phyloP scores from a whole-genome alignment of 2,329 filamentous ascomycete genomes.

The Pyricularia sp. region DNA sequence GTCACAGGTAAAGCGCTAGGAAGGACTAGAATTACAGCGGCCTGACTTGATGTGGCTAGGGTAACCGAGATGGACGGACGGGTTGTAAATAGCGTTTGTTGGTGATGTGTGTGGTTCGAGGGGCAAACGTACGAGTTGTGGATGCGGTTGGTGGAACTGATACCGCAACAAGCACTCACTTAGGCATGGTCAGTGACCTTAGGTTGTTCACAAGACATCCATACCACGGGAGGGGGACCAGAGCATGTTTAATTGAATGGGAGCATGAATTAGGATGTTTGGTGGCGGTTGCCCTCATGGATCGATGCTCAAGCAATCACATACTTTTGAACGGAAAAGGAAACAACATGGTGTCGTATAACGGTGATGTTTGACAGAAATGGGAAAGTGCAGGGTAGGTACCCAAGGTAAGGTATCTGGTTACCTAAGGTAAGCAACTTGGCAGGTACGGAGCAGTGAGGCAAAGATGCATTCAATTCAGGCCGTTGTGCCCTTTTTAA shows the following conservation, averaged over 20 bases:
- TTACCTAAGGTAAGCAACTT: no score
- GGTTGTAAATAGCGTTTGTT: neutral
- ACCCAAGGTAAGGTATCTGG: no score
- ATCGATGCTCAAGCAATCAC: no score
- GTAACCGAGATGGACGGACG: neutral
- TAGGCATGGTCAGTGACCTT: neutral
- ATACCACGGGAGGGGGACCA: neutral
- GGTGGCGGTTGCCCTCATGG: no score
- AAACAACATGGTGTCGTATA: neutral
- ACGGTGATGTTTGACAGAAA: no score
- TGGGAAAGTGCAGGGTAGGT: neutral
- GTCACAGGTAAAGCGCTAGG: neutral
- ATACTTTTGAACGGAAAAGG: no score
- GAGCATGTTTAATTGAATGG: neutral
- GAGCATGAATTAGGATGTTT: neutral
- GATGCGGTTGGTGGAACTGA: neutral
- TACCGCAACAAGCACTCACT: neutral
- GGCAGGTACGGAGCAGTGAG: no score
- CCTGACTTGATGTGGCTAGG: neutral
- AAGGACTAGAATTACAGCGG: neutral
- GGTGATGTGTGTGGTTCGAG: neutral
- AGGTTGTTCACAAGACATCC: neutral
- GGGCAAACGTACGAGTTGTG: neutral
- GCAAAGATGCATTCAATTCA: no score
- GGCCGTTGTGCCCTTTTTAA: no score